phyloP scores from a whole-genome alignment of 2,329 filamentous ascomycete genomes.

The Epichloe uncinata region DNA sequence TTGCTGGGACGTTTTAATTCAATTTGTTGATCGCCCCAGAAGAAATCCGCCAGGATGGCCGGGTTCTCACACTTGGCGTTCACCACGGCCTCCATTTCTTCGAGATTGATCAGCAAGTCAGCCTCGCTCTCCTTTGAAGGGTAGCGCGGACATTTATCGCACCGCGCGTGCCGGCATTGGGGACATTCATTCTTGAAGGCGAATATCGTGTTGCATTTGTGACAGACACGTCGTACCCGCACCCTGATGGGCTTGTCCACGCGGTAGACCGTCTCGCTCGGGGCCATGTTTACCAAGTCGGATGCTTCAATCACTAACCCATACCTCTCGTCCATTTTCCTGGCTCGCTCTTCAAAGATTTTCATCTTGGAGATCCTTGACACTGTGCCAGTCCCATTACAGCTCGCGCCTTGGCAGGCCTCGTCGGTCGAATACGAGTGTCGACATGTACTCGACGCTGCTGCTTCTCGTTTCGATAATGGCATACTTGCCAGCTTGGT shows the following conservation, averaged over 20 bases:
- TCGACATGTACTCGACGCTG: slow-evolving; percentile 9
- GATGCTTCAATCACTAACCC: slow-evolving; percentile 41
- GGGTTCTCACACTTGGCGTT: slow-evolving; percentile 46
- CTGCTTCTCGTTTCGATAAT: slow-evolving; percentile 21
- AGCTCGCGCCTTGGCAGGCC: slow-evolving; percentile 16
- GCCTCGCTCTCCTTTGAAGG: slow-evolving; percentile 52
- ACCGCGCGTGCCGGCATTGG: slow-evolving; percentile 67
- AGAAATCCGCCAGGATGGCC: slow-evolving; percentile 36
- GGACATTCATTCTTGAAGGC: slow-evolving; percentile 59
- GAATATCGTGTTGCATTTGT: slow-evolving; percentile 65
- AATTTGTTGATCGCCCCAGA: slow-evolving; percentile 31
- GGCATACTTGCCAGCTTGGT: slow-evolving; percentile 37
- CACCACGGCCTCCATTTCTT: slow-evolving; percentile 33
- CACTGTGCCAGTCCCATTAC: slow-evolving; percentile 14
- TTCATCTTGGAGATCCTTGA: slow-evolving; percentile 33
- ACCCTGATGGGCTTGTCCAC: slow-evolving; percentile 67
- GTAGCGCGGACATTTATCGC: slow-evolving; percentile 65
- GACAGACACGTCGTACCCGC: slow-evolving; percentile 67
- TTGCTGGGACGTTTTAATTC: slow-evolving; percentile 51
- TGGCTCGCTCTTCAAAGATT: slow-evolving; percentile 42
- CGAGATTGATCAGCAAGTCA: slow-evolving; percentile 38
- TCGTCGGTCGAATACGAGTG: slow-evolving; percentile 8
- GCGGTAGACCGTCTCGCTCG: slow-evolving; percentile 43
- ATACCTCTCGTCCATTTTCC: slow-evolving; percentile 40
- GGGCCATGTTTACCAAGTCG: slow-evolving; percentile 35